Evolutionary conservation across 768 basidiomycete species (phyloP).

Genomic region (Cyclocybe aegerita): DNA sequence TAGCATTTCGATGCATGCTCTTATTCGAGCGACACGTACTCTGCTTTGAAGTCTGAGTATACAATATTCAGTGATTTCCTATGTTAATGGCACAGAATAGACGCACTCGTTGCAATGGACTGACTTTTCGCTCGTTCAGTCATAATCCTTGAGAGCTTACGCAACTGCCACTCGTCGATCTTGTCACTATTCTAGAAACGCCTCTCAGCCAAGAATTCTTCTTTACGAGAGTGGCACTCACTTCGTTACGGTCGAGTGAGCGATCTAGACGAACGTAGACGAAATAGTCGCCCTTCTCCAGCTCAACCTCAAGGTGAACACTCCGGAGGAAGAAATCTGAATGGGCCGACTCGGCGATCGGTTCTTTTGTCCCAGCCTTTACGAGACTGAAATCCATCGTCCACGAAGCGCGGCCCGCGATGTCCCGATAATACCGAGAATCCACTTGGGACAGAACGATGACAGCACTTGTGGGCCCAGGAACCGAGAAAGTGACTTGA

Average conservation of each 20-base stretch:
- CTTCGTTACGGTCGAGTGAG: slow-evolving; percentile 20
- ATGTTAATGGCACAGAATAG: background rate
- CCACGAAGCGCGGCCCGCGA: slow-evolving; percentile 44
- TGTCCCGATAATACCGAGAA: slow-evolving; percentile 46
- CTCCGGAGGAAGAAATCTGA: slow-evolving; percentile 37
- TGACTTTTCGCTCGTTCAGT: slow-evolving; percentile 45
- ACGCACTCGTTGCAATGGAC: slow-evolving; percentile 46
- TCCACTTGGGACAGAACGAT: slow-evolving; percentile 55
- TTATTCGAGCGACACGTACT: slow-evolving; percentile 19
- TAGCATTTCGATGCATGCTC: background rate
- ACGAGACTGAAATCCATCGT: slow-evolving; percentile 50
- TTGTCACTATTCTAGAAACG: slow-evolving; percentile 15
- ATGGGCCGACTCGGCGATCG: slow-evolving; percentile 35
- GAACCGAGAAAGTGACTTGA: slow-evolving; percentile 45
- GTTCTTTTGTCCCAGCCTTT: slow-evolving; percentile 41
- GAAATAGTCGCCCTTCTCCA: slow-evolving; percentile 43
- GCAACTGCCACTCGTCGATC: slow-evolving; percentile 32
- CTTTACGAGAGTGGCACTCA: background rate
- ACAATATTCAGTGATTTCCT: background rate
- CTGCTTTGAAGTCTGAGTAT: slow-evolving; percentile 30
- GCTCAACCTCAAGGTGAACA: slow-evolving; percentile 39
- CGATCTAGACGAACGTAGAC: slow-evolving; percentile 42
- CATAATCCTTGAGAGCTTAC: slow-evolving; percentile 39
- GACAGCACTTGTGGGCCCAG: slow-evolving; percentile 38
- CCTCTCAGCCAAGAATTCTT: background rate